A percentile compares a stretch with the other conserved stretches of the same genome.
phyloP scores from a whole-genome alignment of 495 filamentous ascomycete genomes.

The Platismatia glauca region DNA sequence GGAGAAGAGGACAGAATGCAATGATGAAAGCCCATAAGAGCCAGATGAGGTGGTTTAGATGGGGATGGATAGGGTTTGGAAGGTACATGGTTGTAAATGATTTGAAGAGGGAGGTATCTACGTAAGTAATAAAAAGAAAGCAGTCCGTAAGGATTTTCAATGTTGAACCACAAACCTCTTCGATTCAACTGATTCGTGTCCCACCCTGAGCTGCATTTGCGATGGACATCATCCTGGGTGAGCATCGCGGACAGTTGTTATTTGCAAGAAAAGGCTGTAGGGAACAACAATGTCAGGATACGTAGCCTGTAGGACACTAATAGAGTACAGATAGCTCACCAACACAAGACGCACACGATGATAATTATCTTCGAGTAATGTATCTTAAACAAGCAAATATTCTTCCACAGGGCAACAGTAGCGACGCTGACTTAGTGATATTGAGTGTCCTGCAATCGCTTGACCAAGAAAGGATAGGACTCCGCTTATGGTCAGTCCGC shows the following conservation, averaged over 20 bases:
- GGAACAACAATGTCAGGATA: neutral
- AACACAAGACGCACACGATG: neutral
- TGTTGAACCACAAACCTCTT: no score
- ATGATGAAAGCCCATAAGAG: constrained; percentile 85
- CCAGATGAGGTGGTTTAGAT: constrained; percentile 98
- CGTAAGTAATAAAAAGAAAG: constrained; percentile 27
- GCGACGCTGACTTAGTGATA: no score
- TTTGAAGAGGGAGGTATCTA: constrained; percentile 45
- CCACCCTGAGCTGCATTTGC: neutral
- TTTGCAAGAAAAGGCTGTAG: neutral
- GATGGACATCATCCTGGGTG: neutral
- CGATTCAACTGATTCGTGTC: neutral
- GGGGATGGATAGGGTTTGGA: constrained; percentile 86
- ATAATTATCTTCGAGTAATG: no score
- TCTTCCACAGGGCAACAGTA: no score
- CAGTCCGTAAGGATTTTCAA: no score
- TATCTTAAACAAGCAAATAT: no score
- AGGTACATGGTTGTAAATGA: constrained; percentile 97
- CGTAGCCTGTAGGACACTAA: no score
- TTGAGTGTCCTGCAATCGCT: no score
- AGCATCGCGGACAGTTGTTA: neutral
- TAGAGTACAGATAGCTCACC: neutral
- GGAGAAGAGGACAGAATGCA: constrained; percentile 63
- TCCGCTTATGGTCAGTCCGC: no score
- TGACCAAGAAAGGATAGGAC: no score